Evolutionary conservation across 257 asterid species (phyloP), one percentile per base, ranked within the genome.

Genomic region (Rehmannia glutinosa): DNA sequence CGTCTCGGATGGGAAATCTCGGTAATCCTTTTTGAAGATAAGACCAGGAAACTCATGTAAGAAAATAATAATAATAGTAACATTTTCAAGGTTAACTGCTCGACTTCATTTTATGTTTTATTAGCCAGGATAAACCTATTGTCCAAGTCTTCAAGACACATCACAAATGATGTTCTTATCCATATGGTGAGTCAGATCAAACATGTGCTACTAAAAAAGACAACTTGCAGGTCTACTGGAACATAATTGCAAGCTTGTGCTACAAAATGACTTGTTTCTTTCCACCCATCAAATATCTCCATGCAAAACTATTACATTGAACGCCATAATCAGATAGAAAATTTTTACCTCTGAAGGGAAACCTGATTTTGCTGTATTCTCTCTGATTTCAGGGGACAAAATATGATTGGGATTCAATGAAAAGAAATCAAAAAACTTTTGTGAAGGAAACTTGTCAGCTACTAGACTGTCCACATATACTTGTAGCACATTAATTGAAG

Each of bases 401-500:
- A 77, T 69, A 38, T 33, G 69, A 73, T 87, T 45, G 12, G 92
- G 93, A 78, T 90, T 82, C 82, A 92, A 74, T 4, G 95, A 80
- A 74, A 90, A 92, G 87, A 80, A 90, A 66, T 86, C 84, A 66
- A 66, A 92, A 73, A 92, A 90, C 73, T 74, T 76, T 16, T 69
- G 76, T 2, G 72, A 33, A 15, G 96, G 94, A 56, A 92, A 92
- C 28, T 72, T 84, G 51, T 71, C 86, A 5, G 86, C 81, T 27
- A 81, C 86, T 70, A 92, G 79, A 62, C 78, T 78, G 81, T 92
- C 98, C 98, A 92, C 68, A 90, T 77, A 69, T 79, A 76, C 81
- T 90, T 92, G 82, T 92, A 92, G 90, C 95, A 86, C 98, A 92
- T 92, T 33, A 92, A 55, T 66, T 92, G 98, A 68, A 90, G 87